Conservation (phyloP, 495 filamentous ascomycete species). For the Tricharina praecox region DNA sequence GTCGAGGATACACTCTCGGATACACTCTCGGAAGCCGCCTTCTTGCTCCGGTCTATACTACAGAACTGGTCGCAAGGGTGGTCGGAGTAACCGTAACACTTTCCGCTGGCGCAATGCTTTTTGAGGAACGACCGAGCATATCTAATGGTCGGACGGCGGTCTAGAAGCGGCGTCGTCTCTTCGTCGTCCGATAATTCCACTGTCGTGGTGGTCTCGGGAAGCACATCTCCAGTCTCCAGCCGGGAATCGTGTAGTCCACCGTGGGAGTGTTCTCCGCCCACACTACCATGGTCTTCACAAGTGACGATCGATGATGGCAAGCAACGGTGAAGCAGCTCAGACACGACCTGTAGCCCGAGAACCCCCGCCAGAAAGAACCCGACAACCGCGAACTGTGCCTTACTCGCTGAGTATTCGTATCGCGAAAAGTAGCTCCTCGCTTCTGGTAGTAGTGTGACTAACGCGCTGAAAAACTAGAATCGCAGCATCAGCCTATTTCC, state of each 20-base stretch:
- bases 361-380: conserved; percentile 67
- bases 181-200: too few relatives aligned
- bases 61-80: conserved; percentile 14
- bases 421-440: conserved; percentile 56
- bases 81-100: conserved; percentile 24
- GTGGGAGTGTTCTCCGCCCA: background rate
- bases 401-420: conserved; percentile 45
- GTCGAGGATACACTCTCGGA: background rate
- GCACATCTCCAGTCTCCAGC: background rate
- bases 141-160: conserved; percentile 9
- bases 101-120: conserved; percentile 18
- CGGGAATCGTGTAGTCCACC: background rate
- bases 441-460: conserved; percentile 88
- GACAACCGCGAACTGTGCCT: conserved; percentile 56
- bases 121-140: conserved; percentile 14
- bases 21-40: background rate
- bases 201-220: too few relatives aligned
- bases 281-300: conserved; percentile 40
- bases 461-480: conserved; percentile 67
- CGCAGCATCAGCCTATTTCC: conserved; percentile 3
- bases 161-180: conserved; percentile 35
- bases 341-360: conserved; percentile 64
- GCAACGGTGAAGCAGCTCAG: conserved; percentile 59
- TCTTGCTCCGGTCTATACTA: background rate
- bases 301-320: conserved; percentile 89